Evolutionary conservation across 1,284 basidiomycete genomes (phyloP).

Genomic region (Moniliophthora roreri): DNA sequence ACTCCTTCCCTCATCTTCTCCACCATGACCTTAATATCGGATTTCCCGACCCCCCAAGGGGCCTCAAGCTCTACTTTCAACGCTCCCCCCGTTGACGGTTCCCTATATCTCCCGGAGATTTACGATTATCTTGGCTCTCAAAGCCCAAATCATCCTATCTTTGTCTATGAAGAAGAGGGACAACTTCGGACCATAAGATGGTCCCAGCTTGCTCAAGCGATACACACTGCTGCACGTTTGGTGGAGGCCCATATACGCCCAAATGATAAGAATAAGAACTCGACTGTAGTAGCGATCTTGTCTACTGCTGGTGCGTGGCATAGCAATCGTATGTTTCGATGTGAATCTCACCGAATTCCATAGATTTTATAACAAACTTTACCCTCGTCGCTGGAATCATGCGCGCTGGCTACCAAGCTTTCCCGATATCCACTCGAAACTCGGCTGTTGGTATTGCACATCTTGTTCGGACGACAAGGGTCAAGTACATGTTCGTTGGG

Average conservation of each 20-base stretch:
- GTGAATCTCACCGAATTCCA: not conserved
- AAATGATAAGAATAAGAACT: conserved; percentile 6
- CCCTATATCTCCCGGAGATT: conserved; percentile 19
- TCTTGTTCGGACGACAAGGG: conserved; percentile 12
- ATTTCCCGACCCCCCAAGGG: conserved; percentile 3
- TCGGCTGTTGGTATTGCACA: conserved; percentile 15
- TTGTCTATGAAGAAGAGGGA: conserved; percentile 17
- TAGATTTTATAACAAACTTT: conserved; percentile 17
- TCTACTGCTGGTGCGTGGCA: conserved; percentile 19
- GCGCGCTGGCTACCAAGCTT: conserved; percentile 18
- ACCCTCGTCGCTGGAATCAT: conserved; percentile 16
- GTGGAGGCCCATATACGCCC: conserved; percentile 1
- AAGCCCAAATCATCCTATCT: conserved; percentile 21
- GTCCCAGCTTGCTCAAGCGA: conserved; percentile 8
- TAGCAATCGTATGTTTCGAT: not conserved
- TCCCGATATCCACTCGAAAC: conserved; percentile 16
- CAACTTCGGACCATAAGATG: conserved; percentile 4
- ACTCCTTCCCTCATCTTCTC: not conserved
- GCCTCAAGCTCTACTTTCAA: conserved; percentile 10
- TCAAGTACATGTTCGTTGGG: conserved; percentile 9
- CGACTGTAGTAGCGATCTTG: conserved; percentile 19
- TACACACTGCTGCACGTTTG: conserved; percentile 9
- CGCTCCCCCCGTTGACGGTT: conserved; percentile 15
- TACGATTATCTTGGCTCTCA: conserved; percentile 20
- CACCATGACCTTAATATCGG: not conserved